A percentile compares a stretch with the other conserved stretches of the same genome.
These are phyloP conservation scores for Naganishia liquefaciens DNA, from an alignment of 1,284 basidiomycete species.

Conservation along the genomic window DNA sequence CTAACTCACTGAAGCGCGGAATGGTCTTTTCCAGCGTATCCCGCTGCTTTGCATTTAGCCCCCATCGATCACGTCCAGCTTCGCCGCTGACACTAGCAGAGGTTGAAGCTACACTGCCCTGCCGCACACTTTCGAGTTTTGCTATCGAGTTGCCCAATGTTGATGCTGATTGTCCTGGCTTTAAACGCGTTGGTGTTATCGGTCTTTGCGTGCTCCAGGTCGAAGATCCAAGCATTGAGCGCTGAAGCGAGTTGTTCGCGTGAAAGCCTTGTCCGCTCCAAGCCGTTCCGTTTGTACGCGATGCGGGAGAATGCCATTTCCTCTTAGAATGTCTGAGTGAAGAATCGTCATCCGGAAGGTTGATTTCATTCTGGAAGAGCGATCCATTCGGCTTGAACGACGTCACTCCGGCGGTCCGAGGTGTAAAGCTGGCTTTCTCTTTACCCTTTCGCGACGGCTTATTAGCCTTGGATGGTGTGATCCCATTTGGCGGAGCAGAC, in stretches of 20 bases:
- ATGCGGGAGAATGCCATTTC: constrained; percentile 21
- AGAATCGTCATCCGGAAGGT: constrained; percentile 19
- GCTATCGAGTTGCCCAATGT: constrained; percentile 11
- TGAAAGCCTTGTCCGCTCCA: background rate
- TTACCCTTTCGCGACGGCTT: constrained; percentile 11
- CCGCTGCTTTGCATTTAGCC: constrained; percentile 15
- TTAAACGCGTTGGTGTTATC: constrained; percentile 8
- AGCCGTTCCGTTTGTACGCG: background rate
- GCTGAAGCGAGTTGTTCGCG: background rate
- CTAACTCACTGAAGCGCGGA: constrained; percentile 14
- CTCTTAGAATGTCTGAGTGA: constrained; percentile 5
- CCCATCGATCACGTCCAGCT: constrained; percentile 1
- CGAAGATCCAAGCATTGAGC: background rate
- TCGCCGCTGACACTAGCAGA: background rate
- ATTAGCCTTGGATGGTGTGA: background rate
- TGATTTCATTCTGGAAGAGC: constrained; percentile 20
- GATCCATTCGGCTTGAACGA: constrained; percentile 15
- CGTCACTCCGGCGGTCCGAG: background rate
- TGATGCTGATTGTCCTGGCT: constrained; percentile 2
- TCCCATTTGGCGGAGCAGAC: background rate
- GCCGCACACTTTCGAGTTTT: background rate
- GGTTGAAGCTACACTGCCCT: constrained; percentile 3
- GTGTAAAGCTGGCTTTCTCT: constrained; percentile 6
- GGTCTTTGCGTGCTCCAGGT: background rate
- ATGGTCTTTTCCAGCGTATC: constrained; percentile 11